Conservation (phyloP, 192 early-diverging fungal species). For the Rhizoclosmatium globosum region DNA sequence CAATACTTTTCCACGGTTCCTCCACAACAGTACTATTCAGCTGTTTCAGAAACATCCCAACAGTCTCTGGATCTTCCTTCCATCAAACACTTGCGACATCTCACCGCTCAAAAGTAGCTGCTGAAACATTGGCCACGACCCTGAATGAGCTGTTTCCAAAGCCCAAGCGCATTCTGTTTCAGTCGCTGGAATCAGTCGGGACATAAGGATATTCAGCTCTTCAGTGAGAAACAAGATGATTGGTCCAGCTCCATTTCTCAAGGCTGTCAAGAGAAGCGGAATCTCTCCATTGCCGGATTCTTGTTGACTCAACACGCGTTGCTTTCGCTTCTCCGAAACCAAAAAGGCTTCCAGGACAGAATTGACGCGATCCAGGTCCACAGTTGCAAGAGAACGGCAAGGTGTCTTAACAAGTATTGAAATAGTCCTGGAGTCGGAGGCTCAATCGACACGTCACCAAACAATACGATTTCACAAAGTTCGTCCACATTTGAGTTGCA, state of each 20-base stretch:
- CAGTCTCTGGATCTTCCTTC: not conserved
- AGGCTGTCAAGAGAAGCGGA: constrained; percentile 6
- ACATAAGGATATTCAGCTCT: not conserved
- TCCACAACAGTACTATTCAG: not conserved
- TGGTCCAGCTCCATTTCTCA: constrained; percentile 8
- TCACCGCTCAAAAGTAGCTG: not conserved
- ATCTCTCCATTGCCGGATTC: not conserved
- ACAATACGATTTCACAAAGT: not conserved
- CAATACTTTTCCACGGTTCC: not conserved
- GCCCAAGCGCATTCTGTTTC: constrained; percentile 15
- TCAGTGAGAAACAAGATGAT: constrained; percentile 4
- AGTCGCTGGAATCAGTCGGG: not conserved
- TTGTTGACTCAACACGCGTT: not conserved
- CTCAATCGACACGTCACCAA: not conserved
- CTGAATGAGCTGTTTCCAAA: not conserved
- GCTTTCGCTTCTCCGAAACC: not conserved
- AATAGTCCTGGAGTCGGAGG: not conserved
- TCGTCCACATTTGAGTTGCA: not conserved
- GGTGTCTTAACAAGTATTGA: not conserved
- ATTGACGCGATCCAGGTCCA: not conserved
- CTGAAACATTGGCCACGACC: constrained; percentile 3
- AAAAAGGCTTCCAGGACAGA: not conserved
- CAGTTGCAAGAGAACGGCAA: not conserved
- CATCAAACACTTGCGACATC: constrained; percentile 7
- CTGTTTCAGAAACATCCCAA: not conserved